Base-by-base conservation (phyloP, 495 filamentous ascomycete species). In the Neurospora sp. region DNA sequence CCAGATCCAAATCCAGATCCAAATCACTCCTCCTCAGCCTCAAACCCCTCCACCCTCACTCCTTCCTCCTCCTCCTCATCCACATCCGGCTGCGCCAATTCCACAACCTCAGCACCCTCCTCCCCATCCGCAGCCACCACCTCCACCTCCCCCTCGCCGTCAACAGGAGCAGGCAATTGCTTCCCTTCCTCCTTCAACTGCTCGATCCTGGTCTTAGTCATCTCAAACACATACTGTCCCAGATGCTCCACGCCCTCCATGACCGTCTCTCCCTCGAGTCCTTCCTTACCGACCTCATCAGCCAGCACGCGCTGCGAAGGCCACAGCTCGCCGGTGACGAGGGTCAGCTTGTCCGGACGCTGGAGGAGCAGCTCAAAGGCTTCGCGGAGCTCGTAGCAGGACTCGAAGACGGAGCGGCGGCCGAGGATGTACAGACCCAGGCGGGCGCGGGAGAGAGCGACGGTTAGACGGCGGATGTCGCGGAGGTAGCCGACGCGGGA, bases 201-300 rank as follows among this genome's bases (percentile, higher is more conserved):
- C 78, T 84, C 80, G 8, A 97, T 83, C 81, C 92, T 96, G 27
- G 94, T 92, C 76, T 91, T 86, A 14, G 94, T 95, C 93, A 99
- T 98, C 83, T 99, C 93, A 83, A 90, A 97, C 31, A 99, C 96
- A 83, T 97, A 98, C 83, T 97, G 92, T 6, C 96, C 96, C 42
- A 99, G 83, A 86, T 99, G 96, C 83, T 98, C 96, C 9, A 98
- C 89, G 39, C 92, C 89, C 77, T 93, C 92, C 93, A 99, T 98
- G 9, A 88, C 86, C 71, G 86, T 81, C 79, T 88, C 83, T 5
- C 83, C 85, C 5, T 80, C 81, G 12, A 86, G 80, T 20, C 62
- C 72, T 14, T 80, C 77, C 35, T 84, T 86, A 70, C 87, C 88
- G 12, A 88, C 85, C n/a, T 89, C 85, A 18, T 89, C 88, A 16